Conservation (phyloP, 169 alveolate genomes). For the Plasmodium ovale region DNA sequence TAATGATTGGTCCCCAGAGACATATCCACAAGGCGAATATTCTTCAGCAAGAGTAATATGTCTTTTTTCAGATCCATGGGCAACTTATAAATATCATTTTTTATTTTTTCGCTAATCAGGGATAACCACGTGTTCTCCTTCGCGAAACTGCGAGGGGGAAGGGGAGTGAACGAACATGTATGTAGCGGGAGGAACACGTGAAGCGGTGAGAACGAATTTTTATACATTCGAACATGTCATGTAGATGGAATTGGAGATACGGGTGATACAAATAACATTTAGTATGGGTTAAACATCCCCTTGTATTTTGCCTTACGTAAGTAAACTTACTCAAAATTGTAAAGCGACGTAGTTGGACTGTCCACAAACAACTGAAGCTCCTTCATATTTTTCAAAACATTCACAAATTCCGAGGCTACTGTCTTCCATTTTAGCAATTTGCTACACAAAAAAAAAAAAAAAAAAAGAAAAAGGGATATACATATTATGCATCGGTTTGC, state of each 20-base stretch:
- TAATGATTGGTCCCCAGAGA: conserved; percentile 43
- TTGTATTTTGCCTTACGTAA: no score
- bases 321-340: conserved; percentile 64
- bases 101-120: conserved; percentile 45
- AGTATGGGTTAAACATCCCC: no score
- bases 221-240: not conserved
- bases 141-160: conserved; percentile 15
- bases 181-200: not conserved
- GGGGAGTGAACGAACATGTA: no score
- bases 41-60: conserved; percentile 53
- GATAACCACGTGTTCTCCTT: conserved; percentile 63
- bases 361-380: conserved; percentile 56
- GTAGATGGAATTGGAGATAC: no score
- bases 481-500: no score
- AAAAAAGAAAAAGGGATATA: not conserved
- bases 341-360: conserved; percentile 46
- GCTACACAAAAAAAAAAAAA: conserved; percentile 16
- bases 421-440: conserved; percentile 66
- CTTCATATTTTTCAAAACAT: conserved; percentile 48
- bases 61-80: conserved; percentile 76
- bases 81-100: conserved; percentile 63
- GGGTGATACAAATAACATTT: no score
- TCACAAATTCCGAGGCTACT: conserved; percentile 71
- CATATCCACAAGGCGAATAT: conserved; percentile 61
- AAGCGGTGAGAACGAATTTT: not conserved